A percentile compares a stretch with the other conserved stretches of the same genome.
Conservation (phyloP, 768 basidiomycete genomes). For the Amanita jacksonii region DNA sequence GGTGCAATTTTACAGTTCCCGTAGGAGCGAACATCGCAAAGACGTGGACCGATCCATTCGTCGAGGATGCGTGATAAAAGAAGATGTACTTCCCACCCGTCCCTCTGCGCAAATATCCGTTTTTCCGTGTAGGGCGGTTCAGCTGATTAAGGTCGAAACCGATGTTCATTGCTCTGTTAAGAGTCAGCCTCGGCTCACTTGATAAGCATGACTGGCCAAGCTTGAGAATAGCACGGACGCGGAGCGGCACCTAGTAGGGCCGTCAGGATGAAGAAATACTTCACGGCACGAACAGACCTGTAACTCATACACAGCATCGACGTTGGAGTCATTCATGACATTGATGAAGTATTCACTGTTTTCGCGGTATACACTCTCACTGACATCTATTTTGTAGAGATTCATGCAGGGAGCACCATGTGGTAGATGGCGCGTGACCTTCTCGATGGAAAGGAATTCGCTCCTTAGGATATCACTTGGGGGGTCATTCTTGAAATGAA, state of each 20-base stretch:
- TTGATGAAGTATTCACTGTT: conserved; percentile 89
- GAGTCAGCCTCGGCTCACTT: conserved; percentile 54
- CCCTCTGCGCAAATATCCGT: conserved; percentile 68
- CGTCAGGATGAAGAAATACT: conserved; percentile 1
- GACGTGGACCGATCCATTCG: conserved; percentile 68
- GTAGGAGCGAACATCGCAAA: conserved; percentile 80
- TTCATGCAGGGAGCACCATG: conserved; percentile 67
- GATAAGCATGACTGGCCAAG: conserved; percentile 78
- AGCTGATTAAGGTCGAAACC: conserved; percentile 83
- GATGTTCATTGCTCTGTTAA: conserved; percentile 72
- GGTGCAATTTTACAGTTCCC: conserved; percentile 64
- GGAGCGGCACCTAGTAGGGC: conserved; percentile 62
- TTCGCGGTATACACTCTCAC: conserved; percentile 75
- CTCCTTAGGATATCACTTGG: conserved; percentile 58
- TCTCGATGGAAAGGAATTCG: conserved; percentile 60
- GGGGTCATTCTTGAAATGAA: conserved; percentile 75
- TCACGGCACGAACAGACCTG: conserved; percentile 44
- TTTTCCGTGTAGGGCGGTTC: conserved; percentile 49
- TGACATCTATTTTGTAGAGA: conserved; percentile 74
- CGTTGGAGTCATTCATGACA: conserved; percentile 86
- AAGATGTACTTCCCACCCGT: conserved; percentile 68
- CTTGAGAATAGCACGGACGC: conserved; percentile 70
- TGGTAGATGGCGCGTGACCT: conserved; percentile 71
- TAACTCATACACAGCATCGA: conserved; percentile 90
- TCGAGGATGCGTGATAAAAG: conserved; percentile 79